phyloP scores from a whole-genome alignment of 129 eudicot genomes.

The Escallonia rubra region DNA sequence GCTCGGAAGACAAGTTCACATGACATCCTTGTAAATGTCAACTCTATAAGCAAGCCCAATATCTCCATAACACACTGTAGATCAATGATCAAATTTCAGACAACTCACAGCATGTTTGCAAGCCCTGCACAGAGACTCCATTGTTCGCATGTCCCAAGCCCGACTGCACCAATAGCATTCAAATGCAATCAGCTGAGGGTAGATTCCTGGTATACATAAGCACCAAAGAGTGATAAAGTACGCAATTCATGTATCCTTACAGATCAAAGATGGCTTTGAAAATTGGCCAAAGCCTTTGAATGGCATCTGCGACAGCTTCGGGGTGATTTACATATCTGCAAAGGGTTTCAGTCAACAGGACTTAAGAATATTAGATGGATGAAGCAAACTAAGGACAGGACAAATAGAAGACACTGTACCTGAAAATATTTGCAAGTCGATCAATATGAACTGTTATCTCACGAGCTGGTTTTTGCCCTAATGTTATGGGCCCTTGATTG shows the following conservation, averaged over 20 bases:
- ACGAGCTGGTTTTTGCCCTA: conserved; percentile 87
- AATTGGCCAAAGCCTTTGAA: conserved; percentile 95
- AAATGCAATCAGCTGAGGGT: conserved; percentile 7
- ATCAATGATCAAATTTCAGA: conserved; percentile 3
- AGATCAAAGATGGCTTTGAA: conserved; percentile 91
- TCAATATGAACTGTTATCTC: conserved; percentile 97
- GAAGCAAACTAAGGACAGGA: not conserved
- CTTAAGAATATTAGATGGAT: conserved; percentile 4
- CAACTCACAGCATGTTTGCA: conserved; percentile 98
- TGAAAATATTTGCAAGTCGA: conserved; percentile 92
- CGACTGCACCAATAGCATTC: conserved; percentile 54
- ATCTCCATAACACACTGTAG: not conserved
- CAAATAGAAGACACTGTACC: conserved; percentile 29
- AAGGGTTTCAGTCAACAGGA: conserved; percentile 9
- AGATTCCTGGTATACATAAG: conserved; percentile 1
- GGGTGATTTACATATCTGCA: conserved; percentile 93
- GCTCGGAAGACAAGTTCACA: too few relatives aligned
- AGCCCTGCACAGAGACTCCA: conserved; percentile 99
- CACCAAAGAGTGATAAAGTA: not conserved
- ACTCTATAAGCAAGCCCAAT: too few relatives aligned
- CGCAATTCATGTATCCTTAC: conserved; percentile 37
- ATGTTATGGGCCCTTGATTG: conserved; percentile 72
- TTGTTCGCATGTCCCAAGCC: conserved; percentile 98
- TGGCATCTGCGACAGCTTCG: conserved; percentile 98
- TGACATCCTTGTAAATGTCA: too few relatives aligned